A percentile compares a stretch with the other conserved stretches of the same genome.
Evolutionary conservation across 495 filamentous ascomycete genomes (phyloP).

Genomic region (Penicillium parvum): DNA sequence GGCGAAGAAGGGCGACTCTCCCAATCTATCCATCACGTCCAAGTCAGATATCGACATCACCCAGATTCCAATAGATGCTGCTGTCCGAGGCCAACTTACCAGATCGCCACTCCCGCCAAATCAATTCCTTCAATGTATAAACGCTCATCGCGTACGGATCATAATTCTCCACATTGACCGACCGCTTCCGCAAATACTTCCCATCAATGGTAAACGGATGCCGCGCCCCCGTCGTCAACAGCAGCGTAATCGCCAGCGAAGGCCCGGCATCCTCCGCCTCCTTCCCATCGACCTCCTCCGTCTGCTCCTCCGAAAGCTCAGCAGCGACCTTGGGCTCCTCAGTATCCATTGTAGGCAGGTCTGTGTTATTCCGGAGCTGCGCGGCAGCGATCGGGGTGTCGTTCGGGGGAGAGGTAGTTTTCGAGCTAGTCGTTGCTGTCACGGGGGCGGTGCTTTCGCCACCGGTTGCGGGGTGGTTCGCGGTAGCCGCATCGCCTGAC

Average conservation of each 20-base stretch:
- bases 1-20: slow-evolving; percentile 77
- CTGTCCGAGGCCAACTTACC: slow-evolving; percentile 37
- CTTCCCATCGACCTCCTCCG: slow-evolving; percentile 36
- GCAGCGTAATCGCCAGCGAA: slow-evolving; percentile 60
- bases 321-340: slow-evolving; percentile 32
- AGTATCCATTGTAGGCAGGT: slow-evolving; percentile 25
- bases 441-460: slow-evolving; percentile 24
- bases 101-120: slow-evolving; percentile 82
- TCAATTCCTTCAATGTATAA: slow-evolving; percentile 88
- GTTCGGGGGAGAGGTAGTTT: slow-evolving; percentile 13
- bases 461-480: slow-evolving; percentile 25
- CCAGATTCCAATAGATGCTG: not conserved
- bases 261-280: slow-evolving; percentile 44
- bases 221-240: slow-evolving; percentile 74
- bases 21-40: slow-evolving; percentile 59
- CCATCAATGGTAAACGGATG: slow-evolving; percentile 86
- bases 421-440: slow-evolving; percentile 16
- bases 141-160: slow-evolving; percentile 86
- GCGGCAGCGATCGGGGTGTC: slow-evolving; percentile 16
- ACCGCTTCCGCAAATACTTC: slow-evolving; percentile 75
- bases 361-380: slow-evolving; percentile 11
- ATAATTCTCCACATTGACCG: slow-evolving; percentile 66
- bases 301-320: slow-evolving; percentile 31
- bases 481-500: slow-evolving; percentile 13
- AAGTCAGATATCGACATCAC: not conserved